A percentile compares a stretch with the other conserved stretches of the same genome.
These are phyloP conservation scores for Erythrophleum ivorense DNA, from an alignment of 331 rosid species.

Conservation along the genomic window DNA sequence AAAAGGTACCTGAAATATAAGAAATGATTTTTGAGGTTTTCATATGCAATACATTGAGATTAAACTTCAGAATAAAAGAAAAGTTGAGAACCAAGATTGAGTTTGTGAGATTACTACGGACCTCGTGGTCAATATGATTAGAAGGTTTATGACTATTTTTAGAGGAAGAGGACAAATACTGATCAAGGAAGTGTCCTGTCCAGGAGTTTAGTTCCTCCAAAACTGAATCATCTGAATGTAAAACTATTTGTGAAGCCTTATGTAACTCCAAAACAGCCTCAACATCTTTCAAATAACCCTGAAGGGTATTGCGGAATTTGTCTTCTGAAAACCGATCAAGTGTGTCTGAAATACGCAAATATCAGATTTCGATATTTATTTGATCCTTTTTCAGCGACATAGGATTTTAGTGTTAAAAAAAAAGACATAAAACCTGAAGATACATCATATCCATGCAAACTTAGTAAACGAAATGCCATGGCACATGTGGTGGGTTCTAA, in stretches of 20 bases:
- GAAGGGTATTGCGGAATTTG: background rate
- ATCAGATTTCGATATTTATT: background rate
- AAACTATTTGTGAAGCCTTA: background rate
- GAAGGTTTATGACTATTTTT: background rate
- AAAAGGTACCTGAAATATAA: background rate
- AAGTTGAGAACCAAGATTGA: background rate
- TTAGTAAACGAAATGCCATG: conserved; percentile 54
- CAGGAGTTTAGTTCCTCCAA: background rate
- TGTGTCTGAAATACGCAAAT: background rate
- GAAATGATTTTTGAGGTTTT: too few relatives aligned
- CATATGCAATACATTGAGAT: too few relatives aligned
- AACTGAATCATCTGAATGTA: background rate
- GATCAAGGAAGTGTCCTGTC: background rate
- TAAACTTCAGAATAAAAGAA: background rate
- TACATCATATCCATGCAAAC: conserved; percentile 49
- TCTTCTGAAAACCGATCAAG: background rate
- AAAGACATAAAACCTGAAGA: too few relatives aligned
- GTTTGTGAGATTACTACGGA: background rate
- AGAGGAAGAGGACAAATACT: background rate
- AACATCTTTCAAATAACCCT: background rate
- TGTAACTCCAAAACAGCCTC: background rate
- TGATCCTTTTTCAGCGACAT: too few relatives aligned
- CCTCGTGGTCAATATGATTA: background rate
- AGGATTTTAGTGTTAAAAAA: too few relatives aligned
- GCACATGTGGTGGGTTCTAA: conserved; percentile 70